A percentile compares a stretch with the other conserved stretches of the same genome.
phyloP scores from a whole-genome alignment of 169 alveolate genomes.

The Eimeria brunetti region DNA sequence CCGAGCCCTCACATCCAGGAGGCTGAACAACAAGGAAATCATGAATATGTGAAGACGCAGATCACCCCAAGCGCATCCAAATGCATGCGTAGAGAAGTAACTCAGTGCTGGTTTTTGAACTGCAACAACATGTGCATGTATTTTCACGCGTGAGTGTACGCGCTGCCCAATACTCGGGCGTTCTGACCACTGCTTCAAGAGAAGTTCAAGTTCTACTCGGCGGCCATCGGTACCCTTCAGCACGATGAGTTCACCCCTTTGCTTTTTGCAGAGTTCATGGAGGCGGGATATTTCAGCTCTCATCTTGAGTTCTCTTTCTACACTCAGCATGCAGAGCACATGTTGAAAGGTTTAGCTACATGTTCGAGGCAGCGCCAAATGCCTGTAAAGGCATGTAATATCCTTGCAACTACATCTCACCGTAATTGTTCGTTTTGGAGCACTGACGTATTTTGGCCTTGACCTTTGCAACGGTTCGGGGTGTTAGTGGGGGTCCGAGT shows the following conservation, averaged over 20 bases:
- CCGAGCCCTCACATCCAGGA: slow-evolving; percentile 42
- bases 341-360: neutral
- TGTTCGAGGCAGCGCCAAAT: neutral
- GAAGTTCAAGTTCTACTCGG: slow-evolving; percentile 58
- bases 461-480: slow-evolving; percentile 57
- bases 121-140: neutral
- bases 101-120: neutral
- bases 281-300: slow-evolving; percentile 64
- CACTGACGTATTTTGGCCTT: slow-evolving; percentile 49
- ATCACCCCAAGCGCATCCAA: neutral
- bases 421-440: slow-evolving; percentile 44
- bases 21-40: neutral
- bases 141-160: neutral
- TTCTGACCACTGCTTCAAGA: slow-evolving; percentile 60
- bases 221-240: slow-evolving; percentile 61
- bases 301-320: slow-evolving; percentile 62
- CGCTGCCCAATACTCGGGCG: neutral
- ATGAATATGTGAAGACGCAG: neutral
- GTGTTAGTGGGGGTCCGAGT: slow-evolving; percentile 32
- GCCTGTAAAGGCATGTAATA: neutral
- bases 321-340: neutral
- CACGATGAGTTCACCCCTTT: slow-evolving; percentile 35
- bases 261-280: slow-evolving; percentile 46
- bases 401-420: neutral
- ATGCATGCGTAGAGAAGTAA: neutral